Percentiles rank a stretch among this genome's conserved stretches.
These are phyloP conservation scores for Dioscorea alata DNA, from an alignment of 106 monocot genomes.

Conservation along the genomic window DNA sequence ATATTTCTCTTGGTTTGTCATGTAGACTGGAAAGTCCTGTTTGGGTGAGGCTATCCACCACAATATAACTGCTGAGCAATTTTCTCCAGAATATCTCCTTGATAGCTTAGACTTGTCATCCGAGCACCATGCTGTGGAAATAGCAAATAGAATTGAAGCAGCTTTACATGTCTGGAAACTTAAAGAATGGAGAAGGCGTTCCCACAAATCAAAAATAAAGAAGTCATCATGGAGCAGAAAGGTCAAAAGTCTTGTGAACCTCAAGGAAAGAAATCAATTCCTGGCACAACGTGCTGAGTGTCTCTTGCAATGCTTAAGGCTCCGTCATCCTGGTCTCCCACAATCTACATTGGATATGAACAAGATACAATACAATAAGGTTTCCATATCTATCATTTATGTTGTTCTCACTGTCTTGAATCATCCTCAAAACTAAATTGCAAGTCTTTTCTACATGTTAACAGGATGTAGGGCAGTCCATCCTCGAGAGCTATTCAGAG, in stretches of 20 bases:
- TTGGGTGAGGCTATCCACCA: conserved; percentile 92
- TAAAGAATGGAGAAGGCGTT: conserved; percentile 38
- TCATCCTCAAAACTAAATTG: not conserved
- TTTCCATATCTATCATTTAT: not conserved
- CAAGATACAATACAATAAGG: conserved; percentile 99
- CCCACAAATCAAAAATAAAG: conserved; percentile 34
- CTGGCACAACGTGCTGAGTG: conserved; percentile 67
- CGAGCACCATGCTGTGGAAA: conserved; percentile 83
- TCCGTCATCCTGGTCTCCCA: conserved; percentile 87
- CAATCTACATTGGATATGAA: conserved; percentile 93
- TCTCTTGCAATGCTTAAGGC: conserved; percentile 64
- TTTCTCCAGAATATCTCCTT: conserved; percentile 88
- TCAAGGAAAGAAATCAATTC: conserved; percentile 45
- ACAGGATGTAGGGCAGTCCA: conserved; percentile 93
- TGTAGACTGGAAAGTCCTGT: conserved; percentile 80
- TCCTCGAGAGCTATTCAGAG: conserved; percentile 92
- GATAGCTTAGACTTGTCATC: conserved; percentile 91
- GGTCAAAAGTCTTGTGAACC: conserved; percentile 62
- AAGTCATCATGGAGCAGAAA: conserved; percentile 78
- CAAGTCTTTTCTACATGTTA: not conserved
- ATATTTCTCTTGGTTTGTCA: no score
- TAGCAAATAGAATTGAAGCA: conserved; percentile 88
- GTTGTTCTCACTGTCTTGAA: not conserved
- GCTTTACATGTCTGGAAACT: conserved; percentile 80
- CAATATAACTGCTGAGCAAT: conserved; percentile 82